phyloP scores from a whole-genome alignment of 208 protist species.

The Trypanosoma vivax region DNA sequence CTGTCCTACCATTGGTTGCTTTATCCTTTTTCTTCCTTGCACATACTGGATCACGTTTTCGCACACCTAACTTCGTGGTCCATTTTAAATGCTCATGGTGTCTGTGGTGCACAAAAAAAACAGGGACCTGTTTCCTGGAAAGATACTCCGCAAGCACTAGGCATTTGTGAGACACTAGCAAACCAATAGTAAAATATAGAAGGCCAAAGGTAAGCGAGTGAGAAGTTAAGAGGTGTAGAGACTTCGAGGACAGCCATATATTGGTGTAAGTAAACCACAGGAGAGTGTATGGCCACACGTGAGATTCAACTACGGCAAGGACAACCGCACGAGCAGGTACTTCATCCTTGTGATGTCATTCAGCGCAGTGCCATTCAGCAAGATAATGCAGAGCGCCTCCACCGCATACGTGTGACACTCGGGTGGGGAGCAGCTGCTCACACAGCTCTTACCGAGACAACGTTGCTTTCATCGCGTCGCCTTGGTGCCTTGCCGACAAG shows the following conservation, averaged over 20 bases:
- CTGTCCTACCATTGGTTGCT: background rate
- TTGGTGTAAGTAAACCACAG: background rate
- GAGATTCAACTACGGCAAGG: slow-evolving; percentile 54
- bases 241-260: slow-evolving; percentile 1
- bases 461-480: slow-evolving; percentile 57
- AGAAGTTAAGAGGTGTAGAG: no score
- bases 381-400: slow-evolving; percentile 73
- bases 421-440: slow-evolving; percentile 65
- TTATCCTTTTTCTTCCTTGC: slow-evolving; percentile 9
- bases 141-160: no score
- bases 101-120: background rate
- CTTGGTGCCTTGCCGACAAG: slow-evolving; percentile 69
- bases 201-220: no score
- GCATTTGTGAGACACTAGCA: no score
- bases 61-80: no score
- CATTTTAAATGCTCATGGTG: background rate
- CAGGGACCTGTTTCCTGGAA: no score
- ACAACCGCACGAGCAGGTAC: slow-evolving; percentile 35
- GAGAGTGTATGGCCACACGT: slow-evolving; percentile 20
- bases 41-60: slow-evolving; percentile 1
- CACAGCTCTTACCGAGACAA: slow-evolving; percentile 68
- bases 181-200: no score
- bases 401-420: slow-evolving; percentile 79
- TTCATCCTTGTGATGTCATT: slow-evolving; percentile 86
- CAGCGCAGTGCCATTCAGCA: slow-evolving; percentile 52